Base-by-base conservation (phyloP, 225 moss, liverwort and hornwort genomes). In the Polytrichum commune region DNA sequence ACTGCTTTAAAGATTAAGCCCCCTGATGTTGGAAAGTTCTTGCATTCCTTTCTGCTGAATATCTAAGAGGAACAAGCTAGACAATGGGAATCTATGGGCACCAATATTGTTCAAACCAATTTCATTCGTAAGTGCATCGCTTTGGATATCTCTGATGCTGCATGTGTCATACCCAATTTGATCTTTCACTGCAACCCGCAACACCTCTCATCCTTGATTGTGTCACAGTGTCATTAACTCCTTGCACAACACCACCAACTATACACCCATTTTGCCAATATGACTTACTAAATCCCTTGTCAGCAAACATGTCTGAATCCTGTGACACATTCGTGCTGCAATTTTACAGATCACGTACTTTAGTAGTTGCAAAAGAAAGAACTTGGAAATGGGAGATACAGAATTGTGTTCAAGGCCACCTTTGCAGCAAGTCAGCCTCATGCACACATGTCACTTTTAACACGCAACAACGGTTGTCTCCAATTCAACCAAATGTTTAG, bases 131-230 rank as follows among this genome's bases (percentile, higher is more conserved):
- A 55, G 65, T 63, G 54, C 22, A 70, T 9, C 46, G 46, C 2
- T 60, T 65, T 20, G 55, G 69, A 68, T 25, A 16, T 23, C 24
- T 60, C 54, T 72, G 29, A 38, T 61, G 58, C 63, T 69, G 62
- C 16, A 6, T 6, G 19, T n/a, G 58, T 54, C n/a, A 53, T 73
- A 82, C 87, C 87, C 81, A 79, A 73, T 57, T 73, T 32, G 77
- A 79, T 46, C 73, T 75, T 75, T 75, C 84, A 66, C 67, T 76
- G 70, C 84, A 81, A 22, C 73, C 67, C 0, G 63, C 38, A 62
- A 58, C 62, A 66, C 67, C 18, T 4, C 60, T 77, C 70, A 77
- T 73, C 46, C 68, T 76, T 65, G 76, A 61, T 74, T 67, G 69
- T 73, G 67, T 60, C 58, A 55, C n/a, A 29, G 60, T 66, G 63